These are phyloP conservation scores for Boletus patriciae DNA, from an alignment of 768 basidiomycete genomes.

Conservation along the genomic window DNA sequence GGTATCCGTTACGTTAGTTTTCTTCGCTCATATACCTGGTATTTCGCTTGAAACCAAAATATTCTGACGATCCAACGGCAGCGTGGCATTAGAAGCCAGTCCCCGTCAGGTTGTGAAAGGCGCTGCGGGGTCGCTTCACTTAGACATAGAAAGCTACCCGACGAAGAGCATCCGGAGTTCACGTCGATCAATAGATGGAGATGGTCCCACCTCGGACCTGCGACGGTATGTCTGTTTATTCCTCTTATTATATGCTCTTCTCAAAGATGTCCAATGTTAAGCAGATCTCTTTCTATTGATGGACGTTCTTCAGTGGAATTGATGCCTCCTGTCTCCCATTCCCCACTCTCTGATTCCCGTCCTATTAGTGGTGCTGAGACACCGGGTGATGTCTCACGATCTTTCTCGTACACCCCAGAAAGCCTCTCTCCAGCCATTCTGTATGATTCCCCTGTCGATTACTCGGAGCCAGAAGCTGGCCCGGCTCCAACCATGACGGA, in stretches of 20 bases:
- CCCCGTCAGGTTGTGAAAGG: neutral
- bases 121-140: neutral
- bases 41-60: neutral
- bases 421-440: neutral
- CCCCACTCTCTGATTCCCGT: neutral
- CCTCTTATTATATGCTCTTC: neutral
- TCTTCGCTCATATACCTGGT: neutral
- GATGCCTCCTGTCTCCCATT: too few relatives aligned
- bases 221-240: neutral
- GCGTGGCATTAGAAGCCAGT: neutral
- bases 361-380: neutral
- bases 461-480: neutral
- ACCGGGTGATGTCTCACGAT: neutral
- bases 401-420: neutral
- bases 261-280: neutral
- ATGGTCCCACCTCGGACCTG: neutral
- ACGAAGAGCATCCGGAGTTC: neutral
- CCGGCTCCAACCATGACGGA: neutral
- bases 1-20: neutral
- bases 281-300: neutral
- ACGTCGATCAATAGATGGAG: neutral
- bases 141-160: neutral
- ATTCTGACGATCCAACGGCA: neutral
- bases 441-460: neutral
- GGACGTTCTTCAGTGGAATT: neutral